phyloP scores from a whole-genome alignment of 1,284 basidiomycete genomes.

The Ustilago lituana region DNA sequence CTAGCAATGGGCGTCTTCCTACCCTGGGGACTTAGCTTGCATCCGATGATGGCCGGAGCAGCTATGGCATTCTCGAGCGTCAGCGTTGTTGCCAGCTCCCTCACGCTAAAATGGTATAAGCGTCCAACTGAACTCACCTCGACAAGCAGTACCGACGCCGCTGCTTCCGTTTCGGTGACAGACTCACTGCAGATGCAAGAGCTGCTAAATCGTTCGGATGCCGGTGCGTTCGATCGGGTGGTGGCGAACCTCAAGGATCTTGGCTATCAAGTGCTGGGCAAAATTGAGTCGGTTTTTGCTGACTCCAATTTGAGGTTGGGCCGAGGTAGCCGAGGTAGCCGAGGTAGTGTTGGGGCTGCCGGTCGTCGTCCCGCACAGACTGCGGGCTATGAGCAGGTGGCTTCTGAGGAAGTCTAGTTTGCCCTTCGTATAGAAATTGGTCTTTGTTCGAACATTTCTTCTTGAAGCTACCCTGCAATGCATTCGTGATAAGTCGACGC shows the following conservation, averaged over 20 bases:
- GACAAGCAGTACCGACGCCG: background rate
- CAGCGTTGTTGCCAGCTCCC: slow-evolving; percentile 88
- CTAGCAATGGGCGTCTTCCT: slow-evolving; percentile 96
- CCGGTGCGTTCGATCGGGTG: slow-evolving; percentile 37
- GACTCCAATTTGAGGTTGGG: slow-evolving; percentile 16
- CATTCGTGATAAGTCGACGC: slow-evolving; percentile 11
- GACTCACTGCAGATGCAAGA: slow-evolving; percentile 30
- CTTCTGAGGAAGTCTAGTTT: slow-evolving; percentile 25
- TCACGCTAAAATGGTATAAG: slow-evolving; percentile 76
- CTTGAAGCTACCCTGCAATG: too few relatives aligned
- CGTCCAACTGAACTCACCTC: slow-evolving; percentile 49
- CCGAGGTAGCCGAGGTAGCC: slow-evolving; percentile 2
- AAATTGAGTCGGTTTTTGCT: slow-evolving; percentile 25
- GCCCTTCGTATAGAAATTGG: background rate
- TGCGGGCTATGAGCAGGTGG: slow-evolving; percentile 34
- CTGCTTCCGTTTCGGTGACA: background rate
- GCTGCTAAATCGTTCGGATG: slow-evolving; percentile 34
- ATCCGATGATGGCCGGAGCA: slow-evolving; percentile 96
- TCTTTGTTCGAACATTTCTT: background rate
- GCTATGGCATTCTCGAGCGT: slow-evolving; percentile 99
- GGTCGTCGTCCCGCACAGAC: slow-evolving; percentile 6
- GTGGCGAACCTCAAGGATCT: slow-evolving; percentile 45
- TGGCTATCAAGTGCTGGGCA: slow-evolving; percentile 44
- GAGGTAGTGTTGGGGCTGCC: background rate
- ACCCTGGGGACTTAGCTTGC: slow-evolving; percentile 89